phyloP scores from a whole-genome alignment of 352 stramenopile species.

The Phytophthora fragariaefolia region DNA sequence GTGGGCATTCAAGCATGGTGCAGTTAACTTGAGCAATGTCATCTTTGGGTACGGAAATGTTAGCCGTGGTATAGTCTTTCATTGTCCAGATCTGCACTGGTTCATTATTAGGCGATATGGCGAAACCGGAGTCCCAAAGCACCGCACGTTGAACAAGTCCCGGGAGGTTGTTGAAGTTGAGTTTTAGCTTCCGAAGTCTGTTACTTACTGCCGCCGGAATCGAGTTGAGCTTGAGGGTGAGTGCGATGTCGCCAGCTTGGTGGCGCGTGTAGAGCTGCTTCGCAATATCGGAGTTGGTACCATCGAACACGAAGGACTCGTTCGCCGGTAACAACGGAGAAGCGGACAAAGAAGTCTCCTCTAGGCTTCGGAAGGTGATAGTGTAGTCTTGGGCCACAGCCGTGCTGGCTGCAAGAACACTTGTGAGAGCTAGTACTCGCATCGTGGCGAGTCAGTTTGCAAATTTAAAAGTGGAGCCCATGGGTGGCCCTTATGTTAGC shows the following conservation, averaged over 20 bases:
- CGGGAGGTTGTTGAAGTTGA: conserved; percentile 29
- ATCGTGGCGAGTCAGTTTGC: conserved; percentile 17
- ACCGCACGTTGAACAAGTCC: conserved; percentile 43
- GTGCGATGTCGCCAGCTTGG: conserved; percentile 15
- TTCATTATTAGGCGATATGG: conserved; percentile 21
- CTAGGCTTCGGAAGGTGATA: conserved; percentile 30
- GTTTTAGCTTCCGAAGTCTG: conserved; percentile 17
- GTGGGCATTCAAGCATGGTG: conserved; percentile 28
- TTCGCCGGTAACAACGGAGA: conserved; percentile 11
- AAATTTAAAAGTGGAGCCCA: conserved; percentile 10
- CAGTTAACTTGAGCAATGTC: conserved; percentile 29
- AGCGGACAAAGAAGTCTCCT: conserved; percentile 8
- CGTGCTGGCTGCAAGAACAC: conserved; percentile 3
- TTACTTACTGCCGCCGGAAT: conserved; percentile 23
- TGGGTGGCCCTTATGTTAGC: neutral
- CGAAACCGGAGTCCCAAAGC: conserved; percentile 48
- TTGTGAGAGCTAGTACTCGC: conserved; percentile 6
- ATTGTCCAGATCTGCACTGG: conserved; percentile 36
- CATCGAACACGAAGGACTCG: conserved; percentile 38
- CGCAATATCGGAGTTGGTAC: conserved; percentile 45
- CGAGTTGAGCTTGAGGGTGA: conserved; percentile 15
- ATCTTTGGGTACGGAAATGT: conserved; percentile 28
- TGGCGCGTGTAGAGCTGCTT: conserved; percentile 42
- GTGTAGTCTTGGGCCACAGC: conserved; percentile 19
- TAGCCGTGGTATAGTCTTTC: conserved; percentile 30